phyloP scores from a whole-genome alignment of 2,329 filamentous ascomycete genomes.

The Aspergillus sp. region DNA sequence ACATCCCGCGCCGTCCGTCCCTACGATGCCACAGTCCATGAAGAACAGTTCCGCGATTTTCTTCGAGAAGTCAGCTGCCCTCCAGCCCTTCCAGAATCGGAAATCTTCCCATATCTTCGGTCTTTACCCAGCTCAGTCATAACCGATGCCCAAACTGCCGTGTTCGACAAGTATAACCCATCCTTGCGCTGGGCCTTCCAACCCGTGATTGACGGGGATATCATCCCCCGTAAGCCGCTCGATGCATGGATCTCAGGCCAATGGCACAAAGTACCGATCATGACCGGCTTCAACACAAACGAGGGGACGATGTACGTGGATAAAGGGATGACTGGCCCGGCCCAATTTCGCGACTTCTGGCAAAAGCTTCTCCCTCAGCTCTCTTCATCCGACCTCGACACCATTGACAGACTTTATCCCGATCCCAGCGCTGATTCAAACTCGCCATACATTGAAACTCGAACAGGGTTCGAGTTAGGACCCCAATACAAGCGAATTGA shows the following conservation, averaged over 20 bases:
- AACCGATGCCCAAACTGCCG: constrained; percentile 40
- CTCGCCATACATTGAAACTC: constrained; percentile 26
- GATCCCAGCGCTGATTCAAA: constrained; percentile 48
- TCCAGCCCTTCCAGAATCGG: constrained; percentile 21
- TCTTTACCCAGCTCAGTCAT: constrained; percentile 36
- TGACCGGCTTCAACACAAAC: constrained; percentile 71
- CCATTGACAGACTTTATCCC: constrained; percentile 62
- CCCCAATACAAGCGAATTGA: constrained; percentile 54
- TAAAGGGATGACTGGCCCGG: constrained; percentile 44
- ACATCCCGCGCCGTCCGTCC: constrained; percentile 49
- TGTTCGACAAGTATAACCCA: constrained; percentile 49
- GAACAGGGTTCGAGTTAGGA: constrained; percentile 37
- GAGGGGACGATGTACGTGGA: constrained; percentile 68
- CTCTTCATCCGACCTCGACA: constrained; percentile 51
- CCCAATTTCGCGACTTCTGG: constrained; percentile 63
- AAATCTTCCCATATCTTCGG: constrained; percentile 46
- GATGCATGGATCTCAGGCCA: constrained; percentile 56
- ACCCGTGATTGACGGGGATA: constrained; percentile 63
- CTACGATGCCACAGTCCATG: constrained; percentile 42
- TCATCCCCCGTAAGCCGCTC: constrained; percentile 60
- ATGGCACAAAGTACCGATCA: constrained; percentile 59
- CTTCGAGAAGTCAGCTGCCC: constrained; percentile 36
- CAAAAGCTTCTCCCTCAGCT: constrained; percentile 60
- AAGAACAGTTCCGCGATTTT: constrained; percentile 47
- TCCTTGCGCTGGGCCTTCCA: constrained; percentile 62